Evolutionary conservation across 768 basidiomycete genomes (phyloP), one percentile per base, ranked within the genome.

Genomic region (Nidularia pulvinata): DNA sequence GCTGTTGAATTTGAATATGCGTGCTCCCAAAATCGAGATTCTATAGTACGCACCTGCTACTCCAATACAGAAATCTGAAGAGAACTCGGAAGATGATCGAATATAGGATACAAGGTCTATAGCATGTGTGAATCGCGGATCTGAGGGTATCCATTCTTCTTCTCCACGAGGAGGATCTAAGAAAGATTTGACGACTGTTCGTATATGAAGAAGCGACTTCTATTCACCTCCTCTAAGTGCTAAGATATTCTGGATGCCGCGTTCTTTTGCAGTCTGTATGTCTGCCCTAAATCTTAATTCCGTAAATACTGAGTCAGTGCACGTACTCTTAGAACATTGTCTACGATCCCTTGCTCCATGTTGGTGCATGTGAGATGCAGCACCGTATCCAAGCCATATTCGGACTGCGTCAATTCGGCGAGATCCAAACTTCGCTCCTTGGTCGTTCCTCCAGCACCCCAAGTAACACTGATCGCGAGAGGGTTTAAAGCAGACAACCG

Each of bases 311-410:
- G 37, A 51, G 4, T 42, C 11, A 46, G 25, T 34, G 7, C 49
- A 66, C 81, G 55, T 61, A 97, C 96, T 72, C 82, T 81, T 46
- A 99, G 71, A n/a, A 89, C 86, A 48, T 85, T 82, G 63, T 97
- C 91, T 5, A 99, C 85, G 67, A 88, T 85, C 19, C 93, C 92
- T 59, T 87, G 77, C 62, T 89, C 84, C 89, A 98, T 95, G 70
- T 98, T 97, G 33, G 97, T 98, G 74, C 96, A 98, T 6, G 96
- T 98, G 59, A 99, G 69, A 74, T 99, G 97, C 66, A 99, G 76
- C 56, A 97, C 82, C 1, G 93, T 95, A 60, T 97, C 92, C 44
- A 95, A 73, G 1, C 82, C 85, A 68, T 91, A 82, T 52, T 86
- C 83, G 14, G 76, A 72, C 66, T 94, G 91, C 1, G 84, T 84